Percentiles rank a stretch among this genome's conserved stretches.
These are phyloP conservation scores for Suhomyces chickasaworum DNA, from an alignment of 1,139 yeast species.

Conservation along the genomic window DNA sequence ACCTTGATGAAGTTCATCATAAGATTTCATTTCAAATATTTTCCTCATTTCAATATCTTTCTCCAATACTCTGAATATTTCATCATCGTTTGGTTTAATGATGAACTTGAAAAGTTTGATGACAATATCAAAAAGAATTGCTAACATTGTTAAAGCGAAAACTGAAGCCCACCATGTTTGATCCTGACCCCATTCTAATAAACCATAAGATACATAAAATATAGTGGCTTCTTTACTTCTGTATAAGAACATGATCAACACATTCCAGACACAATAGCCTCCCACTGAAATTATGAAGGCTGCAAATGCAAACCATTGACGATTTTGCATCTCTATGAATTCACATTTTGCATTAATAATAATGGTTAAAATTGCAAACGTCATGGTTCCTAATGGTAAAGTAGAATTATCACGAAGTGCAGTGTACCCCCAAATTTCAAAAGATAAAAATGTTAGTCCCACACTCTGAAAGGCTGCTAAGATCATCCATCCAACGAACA, in stretches of 20 bases:
- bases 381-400: conserved; percentile 77
- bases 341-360: conserved; percentile 79
- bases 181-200: conserved; percentile 77
- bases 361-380: conserved; percentile 70
- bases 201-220: conserved; percentile 72
- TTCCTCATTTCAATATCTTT: conserved; percentile 66
- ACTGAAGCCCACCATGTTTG: conserved; percentile 83
- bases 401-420: conserved; percentile 72
- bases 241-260: conserved; percentile 71
- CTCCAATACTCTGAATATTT: conserved; percentile 75
- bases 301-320: conserved; percentile 71
- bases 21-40: conserved; percentile 72
- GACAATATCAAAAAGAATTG: conserved; percentile 66
- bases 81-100: conserved; percentile 73
- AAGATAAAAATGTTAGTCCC: conserved; percentile 66
- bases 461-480: conserved; percentile 76
- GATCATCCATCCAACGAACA: conserved; percentile 78
- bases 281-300: conserved; percentile 74
- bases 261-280: conserved; percentile 90
- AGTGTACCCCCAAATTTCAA: conserved; percentile 67
- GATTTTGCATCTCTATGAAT: conserved; percentile 79
- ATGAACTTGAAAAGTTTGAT: conserved; percentile 58
- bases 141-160: conserved; percentile 55
- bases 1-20: conserved; percentile 72
- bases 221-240: conserved; percentile 58